Evolutionary conservation across 164 flowering plant species (phyloP).

Genomic region (Annona cherimola): DNA sequence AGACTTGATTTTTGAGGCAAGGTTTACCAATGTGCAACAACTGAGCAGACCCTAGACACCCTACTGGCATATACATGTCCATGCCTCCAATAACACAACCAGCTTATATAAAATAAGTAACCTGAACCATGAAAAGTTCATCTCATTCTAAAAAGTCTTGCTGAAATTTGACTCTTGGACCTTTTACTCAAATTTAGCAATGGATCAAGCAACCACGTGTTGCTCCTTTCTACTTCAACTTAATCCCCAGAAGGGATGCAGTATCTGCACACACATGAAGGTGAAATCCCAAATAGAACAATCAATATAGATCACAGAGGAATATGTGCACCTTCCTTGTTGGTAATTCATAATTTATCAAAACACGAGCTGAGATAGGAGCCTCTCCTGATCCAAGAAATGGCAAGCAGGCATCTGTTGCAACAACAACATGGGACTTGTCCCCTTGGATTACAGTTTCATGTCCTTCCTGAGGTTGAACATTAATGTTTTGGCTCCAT

Average conservation of each 20-base stretch:
- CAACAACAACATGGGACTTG: conserved; percentile 64
- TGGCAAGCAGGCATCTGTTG: conserved; percentile 91
- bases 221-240: neutral
- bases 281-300: neutral
- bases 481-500: conserved; percentile 44
- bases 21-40: too few relatives aligned
- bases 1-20: too few relatives aligned
- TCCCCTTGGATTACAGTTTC: conserved; percentile 37
- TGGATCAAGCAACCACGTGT: neutral
- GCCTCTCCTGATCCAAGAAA: conserved; percentile 64
- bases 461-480: conserved; percentile 26
- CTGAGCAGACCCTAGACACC: too few relatives aligned
- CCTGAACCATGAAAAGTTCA: neutral
- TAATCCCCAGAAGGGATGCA: neutral
- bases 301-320: neutral
- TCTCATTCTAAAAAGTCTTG: neutral
- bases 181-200: neutral
- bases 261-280: neutral
- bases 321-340: conserved; percentile 58
- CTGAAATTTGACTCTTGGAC: neutral
- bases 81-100: too few relatives aligned
- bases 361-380: conserved; percentile 60
- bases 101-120: too few relatives aligned
- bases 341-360: conserved; percentile 88
- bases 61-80: too few relatives aligned